phyloP scores from a whole-genome alignment of 83 land plant species.

The Thuja plicata region DNA sequence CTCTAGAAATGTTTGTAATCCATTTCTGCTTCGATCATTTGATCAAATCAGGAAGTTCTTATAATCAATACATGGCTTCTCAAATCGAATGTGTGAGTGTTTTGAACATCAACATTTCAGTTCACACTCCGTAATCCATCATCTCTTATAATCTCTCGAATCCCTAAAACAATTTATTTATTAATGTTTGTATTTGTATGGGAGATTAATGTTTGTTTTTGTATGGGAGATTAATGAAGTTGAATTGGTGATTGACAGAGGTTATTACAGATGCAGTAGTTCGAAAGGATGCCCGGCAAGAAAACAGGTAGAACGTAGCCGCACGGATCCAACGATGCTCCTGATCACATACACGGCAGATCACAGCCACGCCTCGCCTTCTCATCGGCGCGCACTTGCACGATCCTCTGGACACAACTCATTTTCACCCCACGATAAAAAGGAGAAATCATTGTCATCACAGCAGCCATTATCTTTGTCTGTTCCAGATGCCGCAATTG shows the following conservation, averaged over 20 bases:
- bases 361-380: conserved; percentile 55
- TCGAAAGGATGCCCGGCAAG: conserved; percentile 75
- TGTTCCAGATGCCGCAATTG: neutral
- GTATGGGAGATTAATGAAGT: neutral
- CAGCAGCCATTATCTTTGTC: neutral
- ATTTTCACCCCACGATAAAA: neutral
- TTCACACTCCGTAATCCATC: too few relatives aligned
- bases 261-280: conserved; percentile 67
- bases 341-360: conserved; percentile 59
- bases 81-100: too few relatives aligned
- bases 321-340: conserved; percentile 54
- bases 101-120: too few relatives aligned
- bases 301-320: conserved; percentile 66
- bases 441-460: neutral
- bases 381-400: conserved; percentile 26
- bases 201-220: too few relatives aligned
- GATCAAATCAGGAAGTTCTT: too few relatives aligned
- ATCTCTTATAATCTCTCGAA: too few relatives aligned
- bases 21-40: too few relatives aligned
- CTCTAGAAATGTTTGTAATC: too few relatives aligned
- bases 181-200: too few relatives aligned
- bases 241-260: conserved; percentile 22
- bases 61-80: too few relatives aligned
- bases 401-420: neutral
- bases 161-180: too few relatives aligned